Base-by-base conservation (phyloP, 176 grass and related monocot genomes). In the Guadua angustifolia region DNA sequence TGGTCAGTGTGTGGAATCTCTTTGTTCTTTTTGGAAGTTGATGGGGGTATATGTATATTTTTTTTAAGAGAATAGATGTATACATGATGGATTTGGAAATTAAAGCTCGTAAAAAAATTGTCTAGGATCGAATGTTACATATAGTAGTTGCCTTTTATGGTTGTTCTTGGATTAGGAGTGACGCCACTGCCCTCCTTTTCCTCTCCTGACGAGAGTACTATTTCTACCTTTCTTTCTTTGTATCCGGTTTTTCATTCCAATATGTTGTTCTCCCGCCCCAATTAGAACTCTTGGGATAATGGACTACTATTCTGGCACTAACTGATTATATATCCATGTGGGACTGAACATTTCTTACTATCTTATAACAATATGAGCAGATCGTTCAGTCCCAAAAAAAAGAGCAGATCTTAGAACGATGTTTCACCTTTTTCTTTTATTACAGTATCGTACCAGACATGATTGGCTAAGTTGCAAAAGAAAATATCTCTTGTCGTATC, bases 151-250 rank as follows among this genome's bases (percentile, higher is more conserved):
- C 39, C 38, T 66, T 89, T 15, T 68, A 47, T 77, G 14, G 33
- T 75, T 89, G 78, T 36, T 81, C 9, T 77, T 24, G 52, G 42
- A 62, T 44, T 35, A 33, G 29, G 36, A 57, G 17, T 80, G 44
- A 59, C 47, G 57, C 36, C 26, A 64, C 17, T 79, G 69, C 29
- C 29, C 29, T 58, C 18, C 36, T 79, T 85, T 81, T 82, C 66
- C 68, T 78, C n/a, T 51, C 69, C 43, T 79, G 1, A 38, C 9
- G 0, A 58, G 40, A 56, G 51, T 56, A 19, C 36, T 29, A 25
- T 58, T 82, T 56, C 26, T 38, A 57, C 73, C 11, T 40, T 75
- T 75, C 5, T 75, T 55, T 57, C 33, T 17, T 22, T 50, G 18
- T 74, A 35, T 52, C 25, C 32, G 15, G 44, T 33, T 50, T 75